Percentiles rank a stretch among this genome's conserved stretches.
Evolutionary conservation across 768 basidiomycete species (phyloP).

Genomic region (Podaxis sp.): DNA sequence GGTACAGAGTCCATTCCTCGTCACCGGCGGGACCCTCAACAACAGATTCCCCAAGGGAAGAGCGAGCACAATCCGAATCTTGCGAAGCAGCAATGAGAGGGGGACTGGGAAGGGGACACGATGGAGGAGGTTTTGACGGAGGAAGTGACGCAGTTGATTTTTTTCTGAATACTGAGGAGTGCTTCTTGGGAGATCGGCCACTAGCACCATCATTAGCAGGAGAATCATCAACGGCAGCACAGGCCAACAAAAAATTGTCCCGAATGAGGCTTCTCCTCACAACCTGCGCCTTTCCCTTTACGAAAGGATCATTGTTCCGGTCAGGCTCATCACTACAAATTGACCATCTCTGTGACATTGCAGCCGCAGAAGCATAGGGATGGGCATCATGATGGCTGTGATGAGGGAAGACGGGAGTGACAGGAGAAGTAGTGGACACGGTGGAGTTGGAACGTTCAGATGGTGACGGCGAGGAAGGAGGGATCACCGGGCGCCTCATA

Average conservation of each 20-base stretch:
- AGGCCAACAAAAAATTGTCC: conserved; percentile 9
- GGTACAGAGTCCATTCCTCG: conserved; percentile 13
- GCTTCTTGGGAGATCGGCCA: background rate
- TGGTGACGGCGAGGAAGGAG: conserved; percentile 8
- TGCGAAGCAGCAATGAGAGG: background rate
- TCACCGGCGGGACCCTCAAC: background rate
- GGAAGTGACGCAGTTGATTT: conserved; percentile 8
- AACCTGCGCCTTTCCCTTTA: background rate
- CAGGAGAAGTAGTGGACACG: conserved; percentile 8
- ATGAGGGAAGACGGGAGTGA: conserved; percentile 12
- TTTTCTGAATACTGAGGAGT: background rate
- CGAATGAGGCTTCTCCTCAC: conserved; percentile 12
- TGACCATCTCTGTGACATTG: conserved; percentile 7
- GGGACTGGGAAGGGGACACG: conserved; percentile 12
- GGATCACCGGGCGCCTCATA: conserved; percentile 1
- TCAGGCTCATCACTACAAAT: conserved; percentile 4
- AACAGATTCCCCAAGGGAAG: background rate
- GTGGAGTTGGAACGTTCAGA: conserved; percentile 11
- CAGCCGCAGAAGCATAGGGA: conserved; percentile 4
- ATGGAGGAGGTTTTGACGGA: conserved; percentile 11
- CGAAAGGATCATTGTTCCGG: conserved; percentile 7
- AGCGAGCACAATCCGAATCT: background rate
- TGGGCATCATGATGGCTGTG: conserved; percentile 2
- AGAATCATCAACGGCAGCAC: conserved; percentile 12
- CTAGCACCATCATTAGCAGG: background rate